A percentile compares a stretch with the other conserved stretches of the same genome.
phyloP scores from a whole-genome alignment of 2,329 filamentous ascomycete genomes.

The Fusarium guadeloupense region DNA sequence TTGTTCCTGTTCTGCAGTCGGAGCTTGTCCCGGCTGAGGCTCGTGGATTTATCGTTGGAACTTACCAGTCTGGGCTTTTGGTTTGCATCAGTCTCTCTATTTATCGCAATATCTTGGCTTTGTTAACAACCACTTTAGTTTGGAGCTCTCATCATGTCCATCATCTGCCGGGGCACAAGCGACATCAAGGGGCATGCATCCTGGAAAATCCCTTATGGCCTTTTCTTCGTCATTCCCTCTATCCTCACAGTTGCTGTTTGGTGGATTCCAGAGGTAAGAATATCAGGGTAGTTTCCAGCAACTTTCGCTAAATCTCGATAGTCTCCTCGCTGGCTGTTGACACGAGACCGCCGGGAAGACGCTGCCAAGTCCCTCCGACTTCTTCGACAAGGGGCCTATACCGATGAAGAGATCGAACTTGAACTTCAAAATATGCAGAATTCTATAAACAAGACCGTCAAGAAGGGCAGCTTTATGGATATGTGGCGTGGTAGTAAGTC shows the following conservation, averaged over 20 bases:
- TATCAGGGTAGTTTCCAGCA: not conserved
- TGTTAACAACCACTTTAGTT: not conserved
- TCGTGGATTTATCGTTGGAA: conserved; percentile 44
- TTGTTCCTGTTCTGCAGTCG: conserved; percentile 47
- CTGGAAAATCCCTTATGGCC: conserved; percentile 48
- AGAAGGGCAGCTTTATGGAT: not conserved
- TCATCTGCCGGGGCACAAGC: conserved; percentile 45
- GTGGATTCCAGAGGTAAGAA: conserved; percentile 2
- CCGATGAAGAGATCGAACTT: conserved; percentile 36
- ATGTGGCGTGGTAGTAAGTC: conserved; percentile 5
- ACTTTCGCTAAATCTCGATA: conserved; percentile 38
- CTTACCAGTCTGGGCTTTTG: conserved; percentile 32
- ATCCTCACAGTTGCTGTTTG: conserved; percentile 33
- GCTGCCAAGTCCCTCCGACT: conserved; percentile 38
- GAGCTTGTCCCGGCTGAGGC: conserved; percentile 44
- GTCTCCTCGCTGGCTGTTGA: conserved; percentile 46
- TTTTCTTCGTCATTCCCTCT: conserved; percentile 48
- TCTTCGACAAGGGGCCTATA: conserved; percentile 39
- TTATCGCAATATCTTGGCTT: not conserved
- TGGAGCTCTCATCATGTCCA: conserved; percentile 38
- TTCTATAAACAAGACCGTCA: not conserved
- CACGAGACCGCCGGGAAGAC: conserved; percentile 41
- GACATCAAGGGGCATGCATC: conserved; percentile 43
- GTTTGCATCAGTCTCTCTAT: not conserved
- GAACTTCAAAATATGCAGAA: conserved; percentile 26